Evolutionary conservation across 2,329 filamentous ascomycete species (phyloP).

Genomic region (Penicillium sp.): DNA sequence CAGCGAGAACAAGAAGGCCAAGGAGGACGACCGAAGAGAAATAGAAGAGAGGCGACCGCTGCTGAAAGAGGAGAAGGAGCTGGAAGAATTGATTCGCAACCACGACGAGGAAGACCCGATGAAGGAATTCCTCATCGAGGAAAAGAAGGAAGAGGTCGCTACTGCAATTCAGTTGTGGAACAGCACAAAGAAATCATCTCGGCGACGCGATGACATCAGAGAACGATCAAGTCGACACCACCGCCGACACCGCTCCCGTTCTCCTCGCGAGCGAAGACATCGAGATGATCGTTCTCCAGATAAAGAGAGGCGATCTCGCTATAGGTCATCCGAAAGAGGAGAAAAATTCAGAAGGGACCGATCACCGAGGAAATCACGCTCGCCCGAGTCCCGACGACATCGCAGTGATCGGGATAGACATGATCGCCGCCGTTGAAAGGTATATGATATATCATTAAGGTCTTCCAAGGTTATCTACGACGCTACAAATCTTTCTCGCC

Average conservation of each 20-base stretch:
- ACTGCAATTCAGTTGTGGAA: slow-evolving; percentile 62
- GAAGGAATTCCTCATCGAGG: slow-evolving; percentile 84
- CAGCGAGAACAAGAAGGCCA: slow-evolving; percentile 27
- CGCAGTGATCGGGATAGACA: slow-evolving; percentile 32
- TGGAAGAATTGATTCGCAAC: slow-evolving; percentile 70
- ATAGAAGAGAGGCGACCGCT: slow-evolving; percentile 58
- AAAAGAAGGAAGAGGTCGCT: slow-evolving; percentile 87
- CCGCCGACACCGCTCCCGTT: slow-evolving; percentile 45
- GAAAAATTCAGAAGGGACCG: slow-evolving; percentile 32
- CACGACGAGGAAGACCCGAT: slow-evolving; percentile 97
- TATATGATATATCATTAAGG: not conserved
- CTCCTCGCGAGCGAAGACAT: slow-evolving; percentile 30
- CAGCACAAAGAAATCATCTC: slow-evolving; percentile 49
- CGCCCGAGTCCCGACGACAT: slow-evolving; percentile 29
- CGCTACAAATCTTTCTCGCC: not conserved
- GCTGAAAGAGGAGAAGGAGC: slow-evolving; percentile 78
- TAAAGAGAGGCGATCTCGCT: slow-evolving; percentile 26
- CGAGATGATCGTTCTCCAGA: slow-evolving; percentile 31
- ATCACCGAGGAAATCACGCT: slow-evolving; percentile 31
- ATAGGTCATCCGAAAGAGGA: slow-evolving; percentile 28
- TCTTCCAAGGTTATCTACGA: not conserved
- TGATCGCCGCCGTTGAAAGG: slow-evolving; percentile 32
- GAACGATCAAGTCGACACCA: slow-evolving; percentile 47
- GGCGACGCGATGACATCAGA: slow-evolving; percentile 34
- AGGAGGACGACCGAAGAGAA: slow-evolving; percentile 42